A percentile compares a stretch with the other conserved stretches of the same genome.
These are phyloP conservation scores for Grammothele lineata DNA, from an alignment of 768 basidiomycete genomes.

Conservation along the genomic window DNA sequence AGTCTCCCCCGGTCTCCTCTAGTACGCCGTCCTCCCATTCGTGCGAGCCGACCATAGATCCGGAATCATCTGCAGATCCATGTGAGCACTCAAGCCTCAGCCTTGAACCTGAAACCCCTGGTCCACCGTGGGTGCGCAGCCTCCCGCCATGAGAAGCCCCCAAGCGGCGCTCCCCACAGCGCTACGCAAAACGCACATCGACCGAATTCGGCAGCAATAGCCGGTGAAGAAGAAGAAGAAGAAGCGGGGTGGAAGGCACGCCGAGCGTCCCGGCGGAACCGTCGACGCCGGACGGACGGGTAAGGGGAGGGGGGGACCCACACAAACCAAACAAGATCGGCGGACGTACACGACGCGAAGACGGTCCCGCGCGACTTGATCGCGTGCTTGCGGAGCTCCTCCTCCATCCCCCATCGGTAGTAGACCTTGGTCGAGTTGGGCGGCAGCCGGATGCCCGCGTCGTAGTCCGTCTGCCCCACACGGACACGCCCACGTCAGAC, in stretches of 20 bases:
- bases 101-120: no score
- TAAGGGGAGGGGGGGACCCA: neutral
- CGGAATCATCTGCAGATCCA: slow-evolving; percentile 34
- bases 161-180: no score
- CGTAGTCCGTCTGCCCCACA: slow-evolving; percentile 15
- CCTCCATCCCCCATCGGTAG: slow-evolving; percentile 52
- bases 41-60: slow-evolving; percentile 41
- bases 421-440: slow-evolving; percentile 57
- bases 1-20: slow-evolving; percentile 43
- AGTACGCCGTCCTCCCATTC: slow-evolving; percentile 45
- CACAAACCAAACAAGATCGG: neutral
- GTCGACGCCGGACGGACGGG: no score
- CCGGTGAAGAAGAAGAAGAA: no score
- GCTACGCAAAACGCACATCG: no score
- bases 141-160: no score
- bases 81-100: no score
- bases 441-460: slow-evolving; percentile 40
- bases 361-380: slow-evolving; percentile 20
- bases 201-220: no score
- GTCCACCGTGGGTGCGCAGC: no score
- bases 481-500: neutral
- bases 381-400: slow-evolving; percentile 33
- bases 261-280: no score
- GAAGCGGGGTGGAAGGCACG: no score
- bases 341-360: slow-evolving; percentile 15